These are phyloP conservation scores for Populus hybrid DNA, from an alignment of 441 rosid genomes.

Conservation along the genomic window DNA sequence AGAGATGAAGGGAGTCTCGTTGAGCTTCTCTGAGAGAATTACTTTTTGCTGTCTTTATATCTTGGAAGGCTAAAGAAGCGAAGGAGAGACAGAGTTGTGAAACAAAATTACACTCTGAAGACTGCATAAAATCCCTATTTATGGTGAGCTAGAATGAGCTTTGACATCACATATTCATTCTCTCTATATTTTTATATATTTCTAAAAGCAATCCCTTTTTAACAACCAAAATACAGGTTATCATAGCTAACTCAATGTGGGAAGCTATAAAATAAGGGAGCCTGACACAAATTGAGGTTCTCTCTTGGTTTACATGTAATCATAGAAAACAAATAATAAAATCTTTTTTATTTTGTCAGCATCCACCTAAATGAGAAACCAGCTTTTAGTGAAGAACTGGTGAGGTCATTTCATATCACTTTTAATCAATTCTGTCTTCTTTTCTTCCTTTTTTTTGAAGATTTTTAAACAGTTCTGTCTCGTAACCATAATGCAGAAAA, in stretches of 20 bases:
- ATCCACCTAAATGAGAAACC: not conserved
- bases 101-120: not conserved
- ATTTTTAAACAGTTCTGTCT: slow-evolving; percentile 15
- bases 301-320: not conserved
- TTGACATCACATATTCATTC: slow-evolving; percentile 8
- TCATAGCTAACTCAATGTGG: slow-evolving; percentile 12
- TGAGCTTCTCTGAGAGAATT: not conserved
- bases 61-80: not conserved
- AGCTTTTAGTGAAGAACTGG: not conserved
- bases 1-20: not conserved
- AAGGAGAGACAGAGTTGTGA: not conserved
- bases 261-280: slow-evolving; percentile 9
- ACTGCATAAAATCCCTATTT: slow-evolving; percentile 6
- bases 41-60: not conserved
- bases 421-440: not conserved
- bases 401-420: not conserved
- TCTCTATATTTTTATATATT: slow-evolving; percentile 20
- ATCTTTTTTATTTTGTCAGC: not conserved
- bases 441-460: not conserved
- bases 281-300: not conserved
- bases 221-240: slow-evolving; percentile 34
- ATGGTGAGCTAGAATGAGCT: slow-evolving; percentile 16
- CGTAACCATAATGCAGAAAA: slow-evolving; percentile 12
- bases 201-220: slow-evolving; percentile 6
- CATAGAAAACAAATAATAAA: not conserved